Base-by-base conservation (phyloP, 2,329 filamentous ascomycete species). In the Pseudopithomyces maydicus region DNA sequence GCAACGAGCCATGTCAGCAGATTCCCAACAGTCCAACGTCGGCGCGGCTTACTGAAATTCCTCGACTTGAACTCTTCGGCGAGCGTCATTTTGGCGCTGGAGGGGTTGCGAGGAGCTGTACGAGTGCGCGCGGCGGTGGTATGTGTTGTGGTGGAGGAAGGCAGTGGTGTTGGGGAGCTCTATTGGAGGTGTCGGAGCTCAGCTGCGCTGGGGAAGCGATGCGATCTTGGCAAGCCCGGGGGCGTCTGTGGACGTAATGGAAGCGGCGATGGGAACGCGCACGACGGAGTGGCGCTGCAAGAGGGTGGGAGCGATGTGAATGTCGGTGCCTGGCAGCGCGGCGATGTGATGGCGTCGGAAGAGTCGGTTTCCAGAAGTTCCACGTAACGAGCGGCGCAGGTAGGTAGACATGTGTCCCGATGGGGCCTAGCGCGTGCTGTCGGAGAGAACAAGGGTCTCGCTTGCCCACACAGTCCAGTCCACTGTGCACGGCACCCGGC, bases 41-140 rank as follows among this genome's bases (percentile, higher is more conserved):
- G 43, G 46, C 26, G 43, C 54, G 36, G 55, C 85, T 77, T 78
- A 88, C 85, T 88, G 80, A 88, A 88, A 78, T 88, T 88, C 73
- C 86, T 79, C 71, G 84, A 85, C 71, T 78, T 84, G 72, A 88
- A 82, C 75, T 88, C 86, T 61, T 88, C 85, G 52, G 81, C 78
- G 62, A 88, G 72, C 64, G 85, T 84, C 85, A 87, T 87, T 0
- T 55, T 66, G 32, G 35, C 23, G 26, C 12, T 11, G 41, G 12
- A 33, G 42, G 55, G 33, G 45, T 47, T 23, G 36, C 47, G 41
- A 42, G 54, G 47, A 33, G 29, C 20, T 54, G 15, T 20, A 20
- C 20, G 17, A 15, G 19, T 20, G 19, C 29, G 22, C 14, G 15
- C 26, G 14, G 26, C 57, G n/a, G 47, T 54, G 54, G 22, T 56